phyloP scores from a whole-genome alignment of 371 early-diverging fungal species.

The Sanchytrium tribonematis region DNA sequence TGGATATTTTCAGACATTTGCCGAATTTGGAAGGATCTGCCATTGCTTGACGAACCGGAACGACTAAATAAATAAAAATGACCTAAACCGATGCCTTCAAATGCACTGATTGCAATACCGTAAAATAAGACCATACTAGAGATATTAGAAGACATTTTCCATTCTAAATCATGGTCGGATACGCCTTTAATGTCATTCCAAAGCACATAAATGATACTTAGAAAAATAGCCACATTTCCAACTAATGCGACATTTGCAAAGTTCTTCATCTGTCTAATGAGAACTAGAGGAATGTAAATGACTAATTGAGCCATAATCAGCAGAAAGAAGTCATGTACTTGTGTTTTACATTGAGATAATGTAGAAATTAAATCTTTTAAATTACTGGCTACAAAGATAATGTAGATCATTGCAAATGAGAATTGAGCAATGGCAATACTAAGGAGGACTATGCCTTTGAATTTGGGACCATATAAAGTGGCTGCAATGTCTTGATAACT shows the following conservation, averaged over 20 bases:
- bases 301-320: conserved; percentile 36
- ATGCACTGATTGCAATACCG: conserved; percentile 72
- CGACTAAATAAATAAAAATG: no score
- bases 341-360: conserved; percentile 20
- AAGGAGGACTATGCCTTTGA: conserved; percentile 39
- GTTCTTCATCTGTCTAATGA: conserved; percentile 57
- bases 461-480: conserved; percentile 41
- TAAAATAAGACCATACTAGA: conserved; percentile 40
- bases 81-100: conserved; percentile 74
- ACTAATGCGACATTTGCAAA: conserved; percentile 48
- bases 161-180: conserved; percentile 22
- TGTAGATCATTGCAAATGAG: conserved; percentile 36
- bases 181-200: conserved; percentile 40
- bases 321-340: conserved; percentile 7
- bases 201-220: conserved; percentile 49
- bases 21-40: conserved; percentile 45
- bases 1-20: conserved; percentile 23
- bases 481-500: conserved; percentile 65
- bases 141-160: conserved; percentile 15
- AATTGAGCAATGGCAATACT: conserved; percentile 55
- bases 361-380: conserved; percentile 32
- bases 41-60: conserved; percentile 60
- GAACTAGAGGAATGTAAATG: conserved; percentile 44
- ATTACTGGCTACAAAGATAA: conserved; percentile 57
- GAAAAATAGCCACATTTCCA: conserved; percentile 59